Evolutionary conservation across 345 rosid genomes (phyloP).

Genomic region (Salix brachista): DNA sequence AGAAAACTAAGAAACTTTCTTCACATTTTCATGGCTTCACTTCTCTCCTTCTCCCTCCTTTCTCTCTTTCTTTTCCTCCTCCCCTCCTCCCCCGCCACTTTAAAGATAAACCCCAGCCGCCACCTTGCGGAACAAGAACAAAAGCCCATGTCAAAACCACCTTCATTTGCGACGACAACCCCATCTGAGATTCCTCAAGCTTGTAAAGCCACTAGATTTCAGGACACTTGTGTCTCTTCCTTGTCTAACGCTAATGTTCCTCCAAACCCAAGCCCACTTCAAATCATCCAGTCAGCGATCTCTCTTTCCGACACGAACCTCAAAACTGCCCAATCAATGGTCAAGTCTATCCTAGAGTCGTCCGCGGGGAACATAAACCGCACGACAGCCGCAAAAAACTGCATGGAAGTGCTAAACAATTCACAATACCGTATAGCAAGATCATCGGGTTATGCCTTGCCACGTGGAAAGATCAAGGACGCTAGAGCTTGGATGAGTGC

Average conservation of each 20-base stretch:
- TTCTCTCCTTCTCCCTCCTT: constrained; percentile 17
- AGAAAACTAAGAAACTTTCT: constrained; percentile 4
- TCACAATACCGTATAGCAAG: constrained; percentile 49
- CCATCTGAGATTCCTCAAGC: constrained; percentile 35
- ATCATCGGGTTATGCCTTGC: constrained; percentile 37
- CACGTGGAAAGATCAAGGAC: constrained; percentile 52
- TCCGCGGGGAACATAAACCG: constrained; percentile 56
- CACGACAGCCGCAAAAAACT: constrained; percentile 52
- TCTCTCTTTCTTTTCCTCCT: constrained; percentile 10
- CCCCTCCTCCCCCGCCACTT: constrained; percentile 6
- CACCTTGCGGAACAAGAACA: neutral
- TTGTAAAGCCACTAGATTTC: constrained; percentile 64
- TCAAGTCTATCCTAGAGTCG: constrained; percentile 46
- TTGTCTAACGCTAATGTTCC: constrained; percentile 29
- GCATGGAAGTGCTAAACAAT: constrained; percentile 50
- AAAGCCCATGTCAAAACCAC: neutral
- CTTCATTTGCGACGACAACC: neutral
- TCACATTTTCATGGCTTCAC: constrained; percentile 27
- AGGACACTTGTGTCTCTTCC: constrained; percentile 42
- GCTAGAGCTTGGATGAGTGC: constrained; percentile 83
- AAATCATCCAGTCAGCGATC: constrained; percentile 66
- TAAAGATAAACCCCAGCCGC: constrained; percentile 1
- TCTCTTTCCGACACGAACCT: constrained; percentile 51
- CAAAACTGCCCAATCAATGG: constrained; percentile 48
- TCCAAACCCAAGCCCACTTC: constrained; percentile 41